Evolutionary conservation across 257 asterid species (phyloP), one percentile per base, ranked within the genome.

Genomic region (Striga asiatica): DNA sequence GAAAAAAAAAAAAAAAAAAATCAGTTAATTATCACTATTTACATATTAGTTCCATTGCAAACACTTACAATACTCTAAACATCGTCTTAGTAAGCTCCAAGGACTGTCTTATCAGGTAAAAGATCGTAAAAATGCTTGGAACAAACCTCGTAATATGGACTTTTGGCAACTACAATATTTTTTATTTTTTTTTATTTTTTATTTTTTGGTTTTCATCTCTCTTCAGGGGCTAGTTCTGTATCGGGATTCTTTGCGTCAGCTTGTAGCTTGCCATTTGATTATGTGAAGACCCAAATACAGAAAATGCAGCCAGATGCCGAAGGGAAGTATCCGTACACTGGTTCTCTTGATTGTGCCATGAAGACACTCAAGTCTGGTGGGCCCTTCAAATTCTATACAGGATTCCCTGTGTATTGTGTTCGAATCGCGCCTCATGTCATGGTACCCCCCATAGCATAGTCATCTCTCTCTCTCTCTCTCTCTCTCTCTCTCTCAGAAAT

Each of bases 401-500:
- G 98, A 58, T 92, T 92, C 24, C 98, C 97, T 6, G 95, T 92
- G 4, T 92, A 92, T 50, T 92, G 97, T 52, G 79, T 88, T 48
- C 72, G 98, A 71, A 91, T 91, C 37, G 97, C 98, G 27, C 98
- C 98, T 48, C 98, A 91, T 47, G 98, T 91, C 78, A 91, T 91
- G 98, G 98, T 87, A 91, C n/a, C 55, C 7, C 2, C 25, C 37
- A 23, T 12, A 20, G n/a, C n/a, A n/a, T n/a, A n/a, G n/a, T n/a
- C n/a, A n/a, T n/a, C n/a, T n/a, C n/a, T n/a, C n/a, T n/a, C n/a
- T n/a, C n/a, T n/a, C n/a, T 46, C 38, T 32, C 38, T 32, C 32
- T 2, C 32, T 7, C 7, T 27, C 7, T 27, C 5, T 27, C 7
- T 27, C 5, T 27, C 7, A 7, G 7, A 27, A 27, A n/a, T n/a